These are phyloP conservation scores for Coniochaeta ligniaria DNA, from an alignment of 2,329 filamentous ascomycete species.

Conservation along the genomic window DNA sequence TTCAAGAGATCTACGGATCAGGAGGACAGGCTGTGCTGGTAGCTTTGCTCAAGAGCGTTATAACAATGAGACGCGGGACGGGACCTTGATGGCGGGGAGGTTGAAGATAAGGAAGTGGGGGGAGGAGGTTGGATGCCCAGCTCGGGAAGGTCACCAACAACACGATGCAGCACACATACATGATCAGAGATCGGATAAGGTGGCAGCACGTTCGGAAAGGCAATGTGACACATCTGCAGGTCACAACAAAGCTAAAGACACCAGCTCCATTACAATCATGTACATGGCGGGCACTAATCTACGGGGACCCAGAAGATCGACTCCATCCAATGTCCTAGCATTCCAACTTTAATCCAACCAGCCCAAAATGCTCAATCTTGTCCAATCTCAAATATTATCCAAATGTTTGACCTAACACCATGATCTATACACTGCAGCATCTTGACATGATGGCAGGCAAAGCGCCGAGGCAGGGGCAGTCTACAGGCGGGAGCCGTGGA, in stretches of 20 bases:
- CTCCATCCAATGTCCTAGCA: neutral
- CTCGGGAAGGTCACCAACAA: neutral
- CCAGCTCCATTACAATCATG: conserved; percentile 1
- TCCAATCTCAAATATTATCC: conserved; percentile 9
- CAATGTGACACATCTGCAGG: neutral
- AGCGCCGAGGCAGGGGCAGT: neutral
- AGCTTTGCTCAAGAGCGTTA: too few relatives aligned
- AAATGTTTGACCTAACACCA: neutral
- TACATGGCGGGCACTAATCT: conserved; percentile 3
- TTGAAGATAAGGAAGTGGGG: neutral
- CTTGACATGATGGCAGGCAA: neutral
- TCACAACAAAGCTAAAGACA: neutral
- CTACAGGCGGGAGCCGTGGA: conserved; percentile 71
- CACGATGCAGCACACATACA: neutral
- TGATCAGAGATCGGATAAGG: neutral
- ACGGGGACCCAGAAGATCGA: neutral
- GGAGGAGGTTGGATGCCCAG: neutral
- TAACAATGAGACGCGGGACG: neutral
- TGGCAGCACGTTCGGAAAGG: too few relatives aligned
- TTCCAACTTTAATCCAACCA: conserved; percentile 2
- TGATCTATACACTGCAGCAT: neutral
- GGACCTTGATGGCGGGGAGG: neutral
- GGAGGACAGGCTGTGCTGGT: too few relatives aligned
- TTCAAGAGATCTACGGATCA: too few relatives aligned
- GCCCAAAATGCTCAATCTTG: conserved; percentile 9